Conservation (phyloP, 2,329 filamentous ascomycete genomes). For the Botryotinia narcissicola region DNA sequence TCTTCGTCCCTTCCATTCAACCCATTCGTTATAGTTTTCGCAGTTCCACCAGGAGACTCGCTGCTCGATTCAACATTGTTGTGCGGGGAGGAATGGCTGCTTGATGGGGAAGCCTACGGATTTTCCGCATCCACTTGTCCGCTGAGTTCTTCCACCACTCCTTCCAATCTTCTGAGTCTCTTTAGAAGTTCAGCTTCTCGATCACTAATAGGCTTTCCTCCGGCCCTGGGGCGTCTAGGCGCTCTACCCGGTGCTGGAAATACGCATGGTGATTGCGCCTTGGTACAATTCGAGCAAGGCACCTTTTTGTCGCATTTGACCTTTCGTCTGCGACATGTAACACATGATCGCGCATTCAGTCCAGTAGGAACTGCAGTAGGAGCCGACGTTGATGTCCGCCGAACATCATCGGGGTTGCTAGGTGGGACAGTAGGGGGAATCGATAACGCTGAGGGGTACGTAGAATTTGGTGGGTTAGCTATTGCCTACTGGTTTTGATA, state of each 20-base stretch:
- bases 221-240: conserved; percentile 64
- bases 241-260: conserved; percentile 74
- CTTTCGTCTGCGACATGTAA: conserved; percentile 57
- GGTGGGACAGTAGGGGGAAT: conserved; percentile 17
- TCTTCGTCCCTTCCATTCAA: conserved; percentile 34
- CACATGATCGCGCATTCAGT: conserved; percentile 41
- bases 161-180: conserved; percentile 68
- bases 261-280: conserved; percentile 67
- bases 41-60: conserved; percentile 2
- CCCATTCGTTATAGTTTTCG: conserved; percentile 29
- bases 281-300: conserved; percentile 74
- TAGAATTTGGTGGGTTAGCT: conserved; percentile 6
- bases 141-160: conserved; percentile 69
- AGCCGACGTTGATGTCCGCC: conserved; percentile 22
- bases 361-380: conserved; percentile 29
- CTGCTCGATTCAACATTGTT: conserved; percentile 27
- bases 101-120: conserved; percentile 32
- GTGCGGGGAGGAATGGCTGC: conserved; percentile 27
- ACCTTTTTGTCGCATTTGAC: conserved; percentile 73
- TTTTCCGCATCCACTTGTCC: conserved; percentile 51
- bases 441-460: conserved; percentile 12
- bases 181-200: conserved; percentile 69
- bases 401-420: conserved; percentile 18
- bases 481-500: conserved; percentile 11
- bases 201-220: conserved; percentile 58